Evolutionary conservation across 352 stramenopile species (phyloP).

Genomic region (Globisporangium uncinulatum): DNA sequence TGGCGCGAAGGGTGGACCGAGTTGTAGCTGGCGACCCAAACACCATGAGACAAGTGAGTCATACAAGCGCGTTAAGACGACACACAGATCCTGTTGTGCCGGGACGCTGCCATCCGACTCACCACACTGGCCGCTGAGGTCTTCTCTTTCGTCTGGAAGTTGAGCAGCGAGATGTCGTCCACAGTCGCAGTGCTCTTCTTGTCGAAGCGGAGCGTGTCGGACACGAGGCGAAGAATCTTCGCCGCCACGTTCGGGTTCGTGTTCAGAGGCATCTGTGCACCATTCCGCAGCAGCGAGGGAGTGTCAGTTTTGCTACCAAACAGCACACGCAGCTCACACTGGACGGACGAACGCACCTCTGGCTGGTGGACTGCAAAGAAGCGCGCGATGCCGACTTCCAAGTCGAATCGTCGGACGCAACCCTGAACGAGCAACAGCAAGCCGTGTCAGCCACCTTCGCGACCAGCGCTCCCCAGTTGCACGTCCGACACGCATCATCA

Average conservation of each 20-base stretch:
- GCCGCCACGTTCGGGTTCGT: conserved; percentile 57
- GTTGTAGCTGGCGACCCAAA: conserved; percentile 33
- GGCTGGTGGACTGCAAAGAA: conserved; percentile 66
- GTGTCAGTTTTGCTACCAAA: no score
- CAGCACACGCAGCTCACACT: no score
- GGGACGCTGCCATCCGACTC: conserved; percentile 5
- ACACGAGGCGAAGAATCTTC: conserved; percentile 68
- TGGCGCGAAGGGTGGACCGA: conserved; percentile 61
- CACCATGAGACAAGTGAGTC: not conserved
- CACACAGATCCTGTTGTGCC: not conserved
- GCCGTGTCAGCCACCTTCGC: not conserved
- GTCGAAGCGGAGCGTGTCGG: conserved; percentile 61
- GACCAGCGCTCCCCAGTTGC: no score
- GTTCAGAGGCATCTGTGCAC: conserved; percentile 41
- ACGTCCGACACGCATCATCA: not conserved
- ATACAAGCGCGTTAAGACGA: not conserved
- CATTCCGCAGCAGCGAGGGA: not conserved
- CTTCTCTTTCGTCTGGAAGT: conserved; percentile 55
- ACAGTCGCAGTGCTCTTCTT: conserved; percentile 56
- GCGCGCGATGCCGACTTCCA: conserved; percentile 70
- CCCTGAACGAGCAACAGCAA: conserved; percentile 22
- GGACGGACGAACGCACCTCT: conserved; percentile 22
- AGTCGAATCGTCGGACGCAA: conserved; percentile 63
- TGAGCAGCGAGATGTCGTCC: conserved; percentile 64
- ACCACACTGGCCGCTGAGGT: conserved; percentile 40